Evolutionary conservation across 352 stramenopile genomes (phyloP).

Genomic region (Plasmopara viticola): DNA sequence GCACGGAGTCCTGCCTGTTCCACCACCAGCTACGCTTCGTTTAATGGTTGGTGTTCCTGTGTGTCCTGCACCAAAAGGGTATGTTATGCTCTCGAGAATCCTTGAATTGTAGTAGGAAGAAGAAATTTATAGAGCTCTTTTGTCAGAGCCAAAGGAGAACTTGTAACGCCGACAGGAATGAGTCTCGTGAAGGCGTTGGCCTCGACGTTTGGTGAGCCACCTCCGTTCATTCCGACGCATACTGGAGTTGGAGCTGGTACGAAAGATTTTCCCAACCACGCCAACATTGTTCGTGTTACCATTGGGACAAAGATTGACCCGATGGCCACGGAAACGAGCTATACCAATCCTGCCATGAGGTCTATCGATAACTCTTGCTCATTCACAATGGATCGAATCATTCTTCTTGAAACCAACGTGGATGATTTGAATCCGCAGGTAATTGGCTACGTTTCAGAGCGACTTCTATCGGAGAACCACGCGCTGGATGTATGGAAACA

Average conservation of each 20-base stretch:
- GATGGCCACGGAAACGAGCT: constrained; percentile 25
- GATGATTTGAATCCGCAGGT: constrained; percentile 88
- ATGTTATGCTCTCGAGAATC: constrained; percentile 3
- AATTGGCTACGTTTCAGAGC: constrained; percentile 70
- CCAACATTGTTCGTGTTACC: constrained; percentile 88
- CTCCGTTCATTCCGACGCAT: constrained; percentile 65
- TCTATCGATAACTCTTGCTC: constrained; percentile 10
- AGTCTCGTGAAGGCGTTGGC: constrained; percentile 90
- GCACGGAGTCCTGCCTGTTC: constrained; percentile 94
- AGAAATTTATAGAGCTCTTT: not conserved
- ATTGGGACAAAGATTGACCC: constrained; percentile 57
- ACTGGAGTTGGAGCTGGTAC: constrained; percentile 79
- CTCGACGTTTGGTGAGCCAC: constrained; percentile 64
- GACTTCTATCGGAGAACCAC: constrained; percentile 45
- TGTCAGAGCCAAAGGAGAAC: constrained; percentile 75
- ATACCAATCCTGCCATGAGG: constrained; percentile 27
- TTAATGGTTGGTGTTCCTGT: constrained; percentile 93
- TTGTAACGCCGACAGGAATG: constrained; percentile 95
- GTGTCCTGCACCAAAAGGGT: constrained; percentile 86
- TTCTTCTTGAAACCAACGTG: constrained; percentile 86
- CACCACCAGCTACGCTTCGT: constrained; percentile 90
- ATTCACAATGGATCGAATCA: constrained; percentile 41
- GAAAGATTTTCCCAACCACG: constrained; percentile 85
- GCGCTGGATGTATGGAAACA: constrained; percentile 86
- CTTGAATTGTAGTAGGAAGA: not conserved